Base-by-base conservation (phyloP, 176 grass and related monocot genomes). In the Musa itinerans region DNA sequence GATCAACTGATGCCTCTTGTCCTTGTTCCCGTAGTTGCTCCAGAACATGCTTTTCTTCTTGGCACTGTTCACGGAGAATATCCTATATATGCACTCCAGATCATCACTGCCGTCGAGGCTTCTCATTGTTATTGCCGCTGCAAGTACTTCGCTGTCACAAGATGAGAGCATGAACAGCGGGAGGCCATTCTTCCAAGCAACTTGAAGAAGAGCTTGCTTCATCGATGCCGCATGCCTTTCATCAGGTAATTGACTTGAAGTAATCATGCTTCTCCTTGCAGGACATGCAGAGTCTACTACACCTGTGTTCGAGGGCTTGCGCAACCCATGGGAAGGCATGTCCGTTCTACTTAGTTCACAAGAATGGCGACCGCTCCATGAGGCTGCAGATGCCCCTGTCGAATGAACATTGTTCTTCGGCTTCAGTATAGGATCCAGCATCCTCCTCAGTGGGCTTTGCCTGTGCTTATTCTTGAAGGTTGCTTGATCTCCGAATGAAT, bases 121-220 rank as follows among this genome's bases (percentile, higher is more conserved):
- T 66, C 74, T 92, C 74, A 21, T 84, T 79, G 86, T 86, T 76
- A 99, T 74, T 71, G 91, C 91, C 3, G 89, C 96, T 3, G 84
- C 96, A 22, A 99, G 83, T 77, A 99, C 84, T 83, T 95, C 89
- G 81, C 83, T 87, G 73, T 93, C 88, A 73, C 85, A 89, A 22
- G 82, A 95, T 17, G 96, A 99, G 63, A 99, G 79, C 91, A 99
- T 89, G 68, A 92, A 95, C 62, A 99, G 78, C 75, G 96, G 96
- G 72, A 95, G 26, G 14, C 91, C 96, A 71, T 89, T 89, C 59
- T 92, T 99, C 86, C 88, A 99, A 78, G 86, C 85, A 58, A 99
- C 71, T 72, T 99, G 96, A 24, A 99, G 77, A 81, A 99, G 83
- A 10, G 96, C 89, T 81, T 99, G 96, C 80, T 81, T 91, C 68